Evolutionary conservation across 306 rosid genomes (phyloP), one percentile per base, ranked within the genome.

Genomic region (Acacia confusa): DNA sequence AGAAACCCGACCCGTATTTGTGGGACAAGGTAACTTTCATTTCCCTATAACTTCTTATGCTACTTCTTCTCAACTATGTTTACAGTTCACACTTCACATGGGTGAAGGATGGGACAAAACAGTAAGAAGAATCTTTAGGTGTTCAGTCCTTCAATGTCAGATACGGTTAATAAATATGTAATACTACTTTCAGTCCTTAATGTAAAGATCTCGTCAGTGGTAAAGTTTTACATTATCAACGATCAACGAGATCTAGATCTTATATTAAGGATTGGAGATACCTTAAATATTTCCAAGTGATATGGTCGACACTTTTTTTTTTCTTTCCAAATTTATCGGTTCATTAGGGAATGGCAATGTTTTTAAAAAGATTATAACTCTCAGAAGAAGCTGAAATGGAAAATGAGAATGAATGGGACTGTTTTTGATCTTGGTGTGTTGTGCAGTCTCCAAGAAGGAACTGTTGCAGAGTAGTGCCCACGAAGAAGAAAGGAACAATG

Each of bases 381-480:
- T 52, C 2, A 19, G 24, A 16, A 44, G 13, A 13, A 45, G 50
- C 50, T 20, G 27, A 22, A n/a, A 79, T 60, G 38, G 70, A 70
- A 72, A 55, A 6, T 47, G 44, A 66, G 28, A 17, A 13, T 14
- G 28, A 8, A 58, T 58, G 44, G 70, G 44, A 17, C 68, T 14
- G 32, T 78, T 83, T 40, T 69, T 84, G 50, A 69, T n/a, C 65
- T 79, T 67, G 80, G 12, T 47, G 27, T 13, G 40, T 36, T 67
- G 83, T 30, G 27, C 87, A 92, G 97, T 74, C 94, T 70, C 91
- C 95, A 6, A 91, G 97, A 82, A 92, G 91, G 74, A 92, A 88
- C 20, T 92, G 94, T 60, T 92, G 97, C 74, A 89, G 88, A 84
- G 74, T 91, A 47, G 48, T 72, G 58, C 79, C 74, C 2, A 38